These are phyloP conservation scores for Aureobasidium sp. DNA, from an alignment of 2,329 filamentous ascomycete species.

Conservation along the genomic window DNA sequence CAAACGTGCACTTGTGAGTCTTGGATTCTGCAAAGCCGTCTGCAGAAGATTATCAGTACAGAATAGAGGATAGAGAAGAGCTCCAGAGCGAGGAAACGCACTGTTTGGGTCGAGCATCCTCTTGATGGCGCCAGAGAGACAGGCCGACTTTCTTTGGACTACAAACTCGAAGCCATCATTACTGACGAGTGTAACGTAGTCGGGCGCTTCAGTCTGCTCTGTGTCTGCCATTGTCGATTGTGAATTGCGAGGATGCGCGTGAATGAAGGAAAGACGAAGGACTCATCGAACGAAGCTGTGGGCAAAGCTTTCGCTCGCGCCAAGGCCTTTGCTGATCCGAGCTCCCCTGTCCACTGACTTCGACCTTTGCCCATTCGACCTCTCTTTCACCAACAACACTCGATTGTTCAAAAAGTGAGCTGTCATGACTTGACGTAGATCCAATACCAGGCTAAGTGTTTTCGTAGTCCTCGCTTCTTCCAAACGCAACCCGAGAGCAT, in stretches of 20 bases:
- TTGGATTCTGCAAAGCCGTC: conserved; percentile 58
- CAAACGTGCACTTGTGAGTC: conserved; percentile 57
- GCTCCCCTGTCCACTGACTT: not conserved
- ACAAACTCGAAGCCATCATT: conserved; percentile 71
- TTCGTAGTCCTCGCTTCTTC: not conserved
- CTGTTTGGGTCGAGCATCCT: conserved; percentile 65
- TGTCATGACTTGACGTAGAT: not conserved
- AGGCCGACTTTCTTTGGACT: conserved; percentile 61
- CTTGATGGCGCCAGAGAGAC: conserved; percentile 63
- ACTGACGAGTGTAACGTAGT: conserved; percentile 71
- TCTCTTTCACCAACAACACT: not conserved
- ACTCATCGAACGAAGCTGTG: not conserved
- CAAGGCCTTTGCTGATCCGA: not conserved
- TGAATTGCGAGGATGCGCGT: not conserved
- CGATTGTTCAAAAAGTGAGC: not conserved
- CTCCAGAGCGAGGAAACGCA: conserved; percentile 29
- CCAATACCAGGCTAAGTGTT: not conserved
- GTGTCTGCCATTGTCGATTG: not conserved
- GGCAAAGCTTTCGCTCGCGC: not conserved
- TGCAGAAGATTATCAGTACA: conserved; percentile 22
- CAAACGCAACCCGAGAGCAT: no score
- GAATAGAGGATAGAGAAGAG: conserved; percentile 19
- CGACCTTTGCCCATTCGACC: not conserved
- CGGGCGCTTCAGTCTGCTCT: conserved; percentile 24
- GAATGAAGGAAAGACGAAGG: not conserved